These are phyloP conservation scores for Boletus tylopilopsis DNA, from an alignment of 768 basidiomycete species.

Conservation along the genomic window DNA sequence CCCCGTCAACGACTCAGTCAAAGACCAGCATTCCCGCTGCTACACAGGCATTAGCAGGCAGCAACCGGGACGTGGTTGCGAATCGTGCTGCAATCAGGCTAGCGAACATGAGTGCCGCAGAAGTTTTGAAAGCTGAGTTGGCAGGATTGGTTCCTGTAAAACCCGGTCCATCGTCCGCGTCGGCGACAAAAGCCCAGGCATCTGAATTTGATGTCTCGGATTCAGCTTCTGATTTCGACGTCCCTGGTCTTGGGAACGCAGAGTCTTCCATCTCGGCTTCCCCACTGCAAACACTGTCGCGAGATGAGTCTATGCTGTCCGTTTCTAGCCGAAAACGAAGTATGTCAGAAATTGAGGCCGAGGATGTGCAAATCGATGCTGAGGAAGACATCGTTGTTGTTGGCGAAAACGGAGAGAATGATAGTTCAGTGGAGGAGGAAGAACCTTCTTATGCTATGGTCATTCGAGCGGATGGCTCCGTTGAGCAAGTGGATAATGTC, in stretches of 20 bases:
- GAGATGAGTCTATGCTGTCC: conserved; percentile 20
- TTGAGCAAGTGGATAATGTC: conserved; percentile 91
- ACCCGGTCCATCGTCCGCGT: conserved; percentile 27
- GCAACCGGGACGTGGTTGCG: conserved; percentile 87
- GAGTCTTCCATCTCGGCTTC: conserved; percentile 19
- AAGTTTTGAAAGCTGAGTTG: conserved; percentile 88
- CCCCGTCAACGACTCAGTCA: conserved; percentile 55
- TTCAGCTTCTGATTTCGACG: conserved; percentile 32
- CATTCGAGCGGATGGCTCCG: conserved; percentile 88
- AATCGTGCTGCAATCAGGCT: conserved; percentile 88
- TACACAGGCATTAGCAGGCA: conserved; percentile 72
- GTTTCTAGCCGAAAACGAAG: conserved; percentile 43
- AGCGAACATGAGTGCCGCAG: conserved; percentile 96
- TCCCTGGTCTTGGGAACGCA: conserved; percentile 32
- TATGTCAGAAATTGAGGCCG: conserved; percentile 40
- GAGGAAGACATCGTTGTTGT: conserved; percentile 23
- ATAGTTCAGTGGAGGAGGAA: conserved; percentile 44
- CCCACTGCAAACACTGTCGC: conserved; percentile 3
- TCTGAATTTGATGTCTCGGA: conserved; percentile 23
- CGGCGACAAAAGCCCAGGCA: conserved; percentile 33
- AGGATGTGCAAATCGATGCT: conserved; percentile 33
- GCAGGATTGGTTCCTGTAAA: conserved; percentile 48
- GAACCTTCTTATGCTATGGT: conserved; percentile 58
- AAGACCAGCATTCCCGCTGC: conserved; percentile 55
- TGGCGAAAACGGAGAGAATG: conserved; percentile 41